Evolutionary conservation across 352 stramenopile species (phyloP).

Genomic region (Saprolegnia parasitica): DNA sequence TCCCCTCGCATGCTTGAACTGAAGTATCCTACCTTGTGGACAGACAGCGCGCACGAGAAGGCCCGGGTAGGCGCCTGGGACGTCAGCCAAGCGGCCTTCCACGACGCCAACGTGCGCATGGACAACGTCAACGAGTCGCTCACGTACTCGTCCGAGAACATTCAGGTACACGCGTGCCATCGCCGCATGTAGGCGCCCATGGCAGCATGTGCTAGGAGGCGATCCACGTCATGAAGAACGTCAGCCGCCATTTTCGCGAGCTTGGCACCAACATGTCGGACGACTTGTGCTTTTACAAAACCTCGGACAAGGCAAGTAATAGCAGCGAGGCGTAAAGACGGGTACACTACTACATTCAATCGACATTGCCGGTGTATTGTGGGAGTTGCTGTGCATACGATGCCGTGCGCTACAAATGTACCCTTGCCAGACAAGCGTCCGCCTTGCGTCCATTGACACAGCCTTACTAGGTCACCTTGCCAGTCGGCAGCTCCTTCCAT

Average conservation of each 20-base stretch:
- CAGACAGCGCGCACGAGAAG: constrained; percentile 22
- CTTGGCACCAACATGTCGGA: constrained; percentile 19
- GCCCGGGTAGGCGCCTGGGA: constrained; percentile 1
- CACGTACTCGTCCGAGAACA: constrained; percentile 28
- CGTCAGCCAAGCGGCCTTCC: constrained; percentile 18
- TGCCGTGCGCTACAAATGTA: no score
- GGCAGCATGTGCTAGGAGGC: constrained; percentile 13
- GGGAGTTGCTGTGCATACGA: no score
- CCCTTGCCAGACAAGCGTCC: no score
- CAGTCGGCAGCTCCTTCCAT: no score
- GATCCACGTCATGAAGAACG: constrained; percentile 28
- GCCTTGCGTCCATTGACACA: no score
- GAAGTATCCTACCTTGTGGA: neutral
- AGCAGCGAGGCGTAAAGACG: neutral
- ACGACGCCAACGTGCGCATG: constrained; percentile 23
- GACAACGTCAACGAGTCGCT: constrained; percentile 29
- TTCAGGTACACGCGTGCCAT: constrained; percentile 4
- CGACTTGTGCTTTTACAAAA: constrained; percentile 6
- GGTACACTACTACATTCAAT: no score
- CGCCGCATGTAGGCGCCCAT: neutral
- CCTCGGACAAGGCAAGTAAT: neutral
- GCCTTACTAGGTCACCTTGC: no score
- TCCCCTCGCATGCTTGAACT: neutral
- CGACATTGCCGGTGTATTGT: no score
- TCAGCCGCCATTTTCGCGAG: constrained; percentile 21